Percentiles rank a stretch among this genome's conserved stretches.
phyloP scores from a whole-genome alignment of 2,329 filamentous ascomycete genomes.

The Chrysosphaeria jannelii region DNA sequence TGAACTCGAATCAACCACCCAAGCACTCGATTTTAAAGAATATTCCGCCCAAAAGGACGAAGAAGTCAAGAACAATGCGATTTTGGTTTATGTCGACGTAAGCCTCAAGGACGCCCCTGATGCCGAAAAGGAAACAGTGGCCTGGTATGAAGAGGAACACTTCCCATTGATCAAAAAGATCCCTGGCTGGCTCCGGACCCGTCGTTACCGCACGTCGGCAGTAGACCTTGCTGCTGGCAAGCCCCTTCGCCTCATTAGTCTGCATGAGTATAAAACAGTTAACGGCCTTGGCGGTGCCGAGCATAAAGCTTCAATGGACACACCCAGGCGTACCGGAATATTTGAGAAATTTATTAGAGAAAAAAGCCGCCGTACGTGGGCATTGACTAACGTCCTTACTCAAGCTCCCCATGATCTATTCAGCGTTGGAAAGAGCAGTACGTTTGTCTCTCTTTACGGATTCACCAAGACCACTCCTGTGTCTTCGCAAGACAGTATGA shows the following conservation, averaged over 20 bases:
- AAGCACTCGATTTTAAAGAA: slow-evolving; percentile 23
- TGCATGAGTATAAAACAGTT: slow-evolving; percentile 40
- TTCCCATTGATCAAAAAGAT: slow-evolving; percentile 38
- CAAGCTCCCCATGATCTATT: slow-evolving; percentile 38
- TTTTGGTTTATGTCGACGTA: slow-evolving; percentile 31
- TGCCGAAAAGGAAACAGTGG: slow-evolving; percentile 13
- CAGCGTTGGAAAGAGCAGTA: slow-evolving; percentile 16
- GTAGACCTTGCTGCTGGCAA: slow-evolving; percentile 22
- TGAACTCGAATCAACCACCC: slow-evolving; percentile 27
- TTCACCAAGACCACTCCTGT: slow-evolving; percentile 21
- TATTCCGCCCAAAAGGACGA: slow-evolving; percentile 27
- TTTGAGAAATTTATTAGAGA: slow-evolving; percentile 24
- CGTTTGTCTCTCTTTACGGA: slow-evolving; percentile 23
- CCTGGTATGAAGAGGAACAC: slow-evolving; percentile 53
- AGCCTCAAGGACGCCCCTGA: slow-evolving; percentile 13
- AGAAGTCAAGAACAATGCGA: slow-evolving; percentile 27
- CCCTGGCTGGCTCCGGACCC: slow-evolving; percentile 49
- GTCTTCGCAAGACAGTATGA: slow-evolving; percentile 13
- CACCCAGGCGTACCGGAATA: slow-evolving; percentile 28
- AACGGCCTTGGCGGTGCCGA: slow-evolving; percentile 37
- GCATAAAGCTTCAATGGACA: slow-evolving; percentile 29
- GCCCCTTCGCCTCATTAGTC: slow-evolving; percentile 26
- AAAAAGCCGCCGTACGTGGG: slow-evolving; percentile 29
- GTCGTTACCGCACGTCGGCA: slow-evolving; percentile 35
- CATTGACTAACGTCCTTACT: slow-evolving; percentile 55